Evolutionary conservation across 2,329 filamentous ascomycete species (phyloP).

Genomic region (Cladophialophora carrionii): DNA sequence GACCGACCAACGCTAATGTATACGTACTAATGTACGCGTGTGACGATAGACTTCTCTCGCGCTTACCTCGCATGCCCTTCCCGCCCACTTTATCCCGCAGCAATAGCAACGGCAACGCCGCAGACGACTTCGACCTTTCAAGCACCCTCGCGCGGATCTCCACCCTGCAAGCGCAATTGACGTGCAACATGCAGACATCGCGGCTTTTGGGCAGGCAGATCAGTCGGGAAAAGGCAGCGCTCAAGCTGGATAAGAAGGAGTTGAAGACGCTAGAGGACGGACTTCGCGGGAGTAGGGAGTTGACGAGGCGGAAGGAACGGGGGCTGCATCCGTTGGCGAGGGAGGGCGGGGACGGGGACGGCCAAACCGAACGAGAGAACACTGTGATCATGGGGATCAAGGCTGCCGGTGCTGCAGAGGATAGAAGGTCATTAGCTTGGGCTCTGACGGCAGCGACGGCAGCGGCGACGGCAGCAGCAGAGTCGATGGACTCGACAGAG

Average conservation of each 20-base stretch:
- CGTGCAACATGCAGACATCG: constrained; percentile 47
- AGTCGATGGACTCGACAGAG: not conserved
- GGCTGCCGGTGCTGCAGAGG: constrained; percentile 12
- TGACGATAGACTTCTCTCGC: constrained; percentile 37
- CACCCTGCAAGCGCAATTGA: constrained; percentile 45
- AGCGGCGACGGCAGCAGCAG: not conserved
- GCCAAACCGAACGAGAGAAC: constrained; percentile 41
- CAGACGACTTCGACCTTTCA: constrained; percentile 52
- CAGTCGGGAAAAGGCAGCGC: constrained; percentile 48
- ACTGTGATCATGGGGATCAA: constrained; percentile 9
- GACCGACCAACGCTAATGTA: not conserved
- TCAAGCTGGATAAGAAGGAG: constrained; percentile 47
- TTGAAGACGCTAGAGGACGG: constrained; percentile 51
- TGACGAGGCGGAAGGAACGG: constrained; percentile 45
- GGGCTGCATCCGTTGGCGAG: constrained; percentile 41
- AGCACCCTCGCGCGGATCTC: constrained; percentile 43
- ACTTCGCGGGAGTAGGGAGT: constrained; percentile 46
- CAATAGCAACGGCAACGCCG: constrained; percentile 20
- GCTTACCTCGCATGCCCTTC: constrained; percentile 53
- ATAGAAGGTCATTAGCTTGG: too few species aligned
- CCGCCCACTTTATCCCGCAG: constrained; percentile 41
- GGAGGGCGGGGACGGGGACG: constrained; percentile 32
- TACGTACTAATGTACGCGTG: not conserved
- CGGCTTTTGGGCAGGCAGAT: constrained; percentile 49
- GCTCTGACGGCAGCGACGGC: not conserved